Evolutionary conservation across 257 asterid species (phyloP).

Genomic region (Solanum piurae): DNA sequence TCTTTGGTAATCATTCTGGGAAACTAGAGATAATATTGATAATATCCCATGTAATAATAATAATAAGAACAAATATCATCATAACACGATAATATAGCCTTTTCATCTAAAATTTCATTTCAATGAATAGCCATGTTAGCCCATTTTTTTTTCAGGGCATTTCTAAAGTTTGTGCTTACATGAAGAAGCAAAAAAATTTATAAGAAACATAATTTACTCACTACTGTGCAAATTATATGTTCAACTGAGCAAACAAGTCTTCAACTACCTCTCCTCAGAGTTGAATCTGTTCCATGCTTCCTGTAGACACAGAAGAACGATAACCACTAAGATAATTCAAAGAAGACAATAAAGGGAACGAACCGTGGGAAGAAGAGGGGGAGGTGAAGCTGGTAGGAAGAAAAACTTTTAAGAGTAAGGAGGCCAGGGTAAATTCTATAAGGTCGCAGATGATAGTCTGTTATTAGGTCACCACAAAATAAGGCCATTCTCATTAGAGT

Average conservation of each 20-base stretch:
- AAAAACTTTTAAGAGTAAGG: background rate
- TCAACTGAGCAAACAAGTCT: background rate
- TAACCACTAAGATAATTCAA: background rate
- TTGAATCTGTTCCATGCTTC: conserved; percentile 95
- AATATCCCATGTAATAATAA: background rate
- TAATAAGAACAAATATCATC: background rate
- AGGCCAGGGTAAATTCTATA: background rate
- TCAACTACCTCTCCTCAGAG: conserved; percentile 71
- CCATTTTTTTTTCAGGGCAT: background rate
- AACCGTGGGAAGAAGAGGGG: background rate
- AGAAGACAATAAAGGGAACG: background rate
- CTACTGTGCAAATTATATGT: background rate
- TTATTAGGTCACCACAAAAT: background rate
- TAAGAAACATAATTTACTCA: background rate
- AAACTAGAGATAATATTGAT: background rate
- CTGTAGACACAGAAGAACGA: conserved; percentile 22
- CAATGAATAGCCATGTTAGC: background rate
- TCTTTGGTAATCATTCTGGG: background rate
- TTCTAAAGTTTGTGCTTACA: background rate
- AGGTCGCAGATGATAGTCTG: background rate
- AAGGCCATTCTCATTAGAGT: background rate
- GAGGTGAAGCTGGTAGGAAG: background rate
- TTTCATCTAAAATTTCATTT: background rate
- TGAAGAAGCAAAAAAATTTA: background rate
- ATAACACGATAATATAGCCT: background rate